Base-by-base conservation (phyloP, 805 yeast species). In the Torulaspora quercuum region DNA sequence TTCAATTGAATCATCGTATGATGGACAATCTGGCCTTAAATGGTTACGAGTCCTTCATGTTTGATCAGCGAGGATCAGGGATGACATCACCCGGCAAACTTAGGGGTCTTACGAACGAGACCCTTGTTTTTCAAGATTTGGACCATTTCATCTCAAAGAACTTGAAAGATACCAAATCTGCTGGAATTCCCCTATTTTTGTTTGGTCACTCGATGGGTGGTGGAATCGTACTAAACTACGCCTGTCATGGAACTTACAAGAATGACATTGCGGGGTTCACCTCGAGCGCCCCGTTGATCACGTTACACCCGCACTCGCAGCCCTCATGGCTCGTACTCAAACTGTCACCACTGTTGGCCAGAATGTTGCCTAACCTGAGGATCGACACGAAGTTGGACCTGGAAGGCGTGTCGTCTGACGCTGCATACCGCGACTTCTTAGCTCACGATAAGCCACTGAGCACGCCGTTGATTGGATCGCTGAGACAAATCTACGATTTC, bases 131-230 rank as follows among this genome's bases (percentile, higher is more conserved):
- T 51, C 65, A 69, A 16, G 89, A 80, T 53, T 63, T 83, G 48
- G 78, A 80, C 37, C 72, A 65, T 49, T 72, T 83, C 56, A 34
- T 56, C 17, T 43, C 38, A 24, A 45, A 19, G 49, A 55, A 42
- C 46, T 25, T 49, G 14, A 32, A 43, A 17, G 54, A 55, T 20
- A 47, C 52, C 13, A 29, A 53, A 18, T 48, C 40, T 7, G 41
- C 42, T 11, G 37, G 47, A 1, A 57, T 56, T 5, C 55, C 54
- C 23, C 48, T 82, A 20, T 70, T 65, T 48, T 51, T 84, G 29
- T 64, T 73, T 51, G 88, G 90, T 1, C 86, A 79, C 46, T 82
- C 88, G 7, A 82, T 84, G 89, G 95, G 95, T 33, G 90, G 90
- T 13, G 89, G 82, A 0, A 76, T 83, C 33, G 65, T 64, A 0